Conservation (phyloP, 1,284 basidiomycete genomes). For the Ceratobasidium sp. region DNA sequence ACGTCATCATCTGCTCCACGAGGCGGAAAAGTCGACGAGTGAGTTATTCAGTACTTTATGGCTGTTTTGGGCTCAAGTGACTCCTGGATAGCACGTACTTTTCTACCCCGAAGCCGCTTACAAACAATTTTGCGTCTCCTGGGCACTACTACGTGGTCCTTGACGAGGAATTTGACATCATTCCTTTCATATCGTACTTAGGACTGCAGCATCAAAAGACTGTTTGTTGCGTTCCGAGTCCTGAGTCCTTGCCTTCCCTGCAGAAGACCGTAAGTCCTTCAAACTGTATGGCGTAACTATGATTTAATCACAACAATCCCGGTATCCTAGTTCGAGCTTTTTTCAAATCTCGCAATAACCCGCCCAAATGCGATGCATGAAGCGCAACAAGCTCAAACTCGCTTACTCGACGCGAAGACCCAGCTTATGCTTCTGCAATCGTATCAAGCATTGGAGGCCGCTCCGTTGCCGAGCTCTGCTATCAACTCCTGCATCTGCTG, state of each 20-base stretch:
- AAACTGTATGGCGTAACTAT: background rate
- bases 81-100: background rate
- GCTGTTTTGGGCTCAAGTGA: too few species aligned
- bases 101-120: background rate
- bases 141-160: conserved; percentile 7
- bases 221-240: background rate
- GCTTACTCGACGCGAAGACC: too few species aligned
- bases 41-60: too few species aligned
- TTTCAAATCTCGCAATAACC: too few species aligned
- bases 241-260: background rate
- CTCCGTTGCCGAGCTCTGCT: background rate
- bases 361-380: too few species aligned
- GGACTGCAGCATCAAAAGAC: conserved; percentile 11
- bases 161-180: conserved; percentile 16
- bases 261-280: conserved; percentile 12
- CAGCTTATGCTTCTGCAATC: conserved; percentile 1
- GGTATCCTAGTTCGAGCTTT: background rate
- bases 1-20: background rate
- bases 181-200: conserved; percentile 22
- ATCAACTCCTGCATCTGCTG: background rate
- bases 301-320: background rate
- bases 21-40: background rate
- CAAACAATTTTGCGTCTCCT: background rate
- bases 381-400: too few species aligned
- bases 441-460: background rate